These are phyloP conservation scores for Aspergillus glaucus DNA, from an alignment of 2,329 filamentous ascomycete species.

Conservation along the genomic window DNA sequence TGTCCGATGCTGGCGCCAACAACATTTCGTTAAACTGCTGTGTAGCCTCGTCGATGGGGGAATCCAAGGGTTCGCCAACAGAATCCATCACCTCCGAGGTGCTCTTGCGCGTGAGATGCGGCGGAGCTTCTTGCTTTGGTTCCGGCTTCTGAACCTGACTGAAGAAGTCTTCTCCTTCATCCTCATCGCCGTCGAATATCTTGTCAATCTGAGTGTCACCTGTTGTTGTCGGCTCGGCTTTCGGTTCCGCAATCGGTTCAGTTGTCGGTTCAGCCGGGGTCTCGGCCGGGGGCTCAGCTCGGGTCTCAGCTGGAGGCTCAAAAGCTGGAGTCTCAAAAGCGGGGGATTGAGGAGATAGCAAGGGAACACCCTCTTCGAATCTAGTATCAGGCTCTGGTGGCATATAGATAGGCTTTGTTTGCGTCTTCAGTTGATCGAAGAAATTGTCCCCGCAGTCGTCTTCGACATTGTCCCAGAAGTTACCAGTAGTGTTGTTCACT, in stretches of 20 bases:
- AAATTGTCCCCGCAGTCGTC: constrained; percentile 52
- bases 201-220: constrained; percentile 20
- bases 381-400: constrained; percentile 48
- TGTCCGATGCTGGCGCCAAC: constrained; percentile 15
- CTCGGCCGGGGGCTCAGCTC: constrained; percentile 18
- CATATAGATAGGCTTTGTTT: constrained; percentile 33
- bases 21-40: constrained; percentile 19
- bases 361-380: constrained; percentile 64
- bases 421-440: constrained; percentile 48
- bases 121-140: constrained; percentile 7
- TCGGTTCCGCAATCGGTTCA: constrained; percentile 20
- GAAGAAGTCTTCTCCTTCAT: constrained; percentile 35
- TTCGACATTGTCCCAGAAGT: constrained; percentile 41
- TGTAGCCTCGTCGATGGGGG: constrained; percentile 21
- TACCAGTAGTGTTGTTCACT: constrained; percentile 9
- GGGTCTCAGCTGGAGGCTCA: constrained; percentile 13
- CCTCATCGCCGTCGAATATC: constrained; percentile 33
- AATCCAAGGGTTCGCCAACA: constrained; percentile 34
- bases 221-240: constrained; percentile 19
- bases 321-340: constrained; percentile 17
- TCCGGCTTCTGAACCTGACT: constrained; percentile 16
- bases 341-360: constrained; percentile 38
- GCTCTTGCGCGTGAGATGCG: constrained; percentile 58
- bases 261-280: constrained; percentile 10
- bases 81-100: constrained; percentile 60